phyloP scores from a whole-genome alignment of 1,284 basidiomycete genomes.

The Apiotrichum porosum region DNA sequence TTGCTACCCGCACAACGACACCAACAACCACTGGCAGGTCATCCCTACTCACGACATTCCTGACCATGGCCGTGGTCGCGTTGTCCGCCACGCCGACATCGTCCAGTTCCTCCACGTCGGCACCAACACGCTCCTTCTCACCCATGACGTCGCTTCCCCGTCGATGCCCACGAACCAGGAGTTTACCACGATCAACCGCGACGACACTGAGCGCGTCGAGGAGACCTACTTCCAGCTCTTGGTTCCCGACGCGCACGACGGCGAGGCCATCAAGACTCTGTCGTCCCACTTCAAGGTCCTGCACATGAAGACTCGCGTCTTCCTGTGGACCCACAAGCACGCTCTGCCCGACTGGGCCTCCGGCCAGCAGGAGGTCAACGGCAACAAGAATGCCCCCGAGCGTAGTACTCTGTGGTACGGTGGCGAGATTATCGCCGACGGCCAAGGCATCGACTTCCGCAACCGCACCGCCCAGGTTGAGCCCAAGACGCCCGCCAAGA shows the following conservation, averaged over 20 bases:
- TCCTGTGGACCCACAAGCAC: constrained; percentile 85
- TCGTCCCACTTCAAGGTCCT: constrained; percentile 83
- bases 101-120: constrained; percentile 84
- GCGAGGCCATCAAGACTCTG: constrained; percentile 83
- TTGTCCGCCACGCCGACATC: constrained; percentile 81
- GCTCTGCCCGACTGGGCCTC: constrained; percentile 92
- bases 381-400: constrained; percentile 87
- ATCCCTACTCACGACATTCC: constrained; percentile 88
- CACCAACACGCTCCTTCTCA: constrained; percentile 77
- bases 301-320: constrained; percentile 83
- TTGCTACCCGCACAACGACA: constrained; percentile 67
- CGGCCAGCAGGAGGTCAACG: constrained; percentile 96
- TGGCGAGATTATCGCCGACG: constrained; percentile 71
- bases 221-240: constrained; percentile 80
- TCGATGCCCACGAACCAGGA: constrained; percentile 98
- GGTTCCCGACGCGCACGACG: constrained; percentile 66
- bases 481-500: constrained; percentile 66
- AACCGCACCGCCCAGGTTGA: constrained; percentile 55
- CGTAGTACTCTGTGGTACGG: constrained; percentile 82
- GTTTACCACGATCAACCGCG: constrained; percentile 82
- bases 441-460: constrained; percentile 58
- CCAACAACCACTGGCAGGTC: constrained; percentile 94
- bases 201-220: constrained; percentile 63
- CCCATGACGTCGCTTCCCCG: constrained; percentile 96
- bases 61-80: constrained; percentile 77